A percentile compares a stretch with the other conserved stretches of the same genome.
Conservation (phyloP, 2,329 filamentous ascomycete species). For the Cordyceps sp. region DNA sequence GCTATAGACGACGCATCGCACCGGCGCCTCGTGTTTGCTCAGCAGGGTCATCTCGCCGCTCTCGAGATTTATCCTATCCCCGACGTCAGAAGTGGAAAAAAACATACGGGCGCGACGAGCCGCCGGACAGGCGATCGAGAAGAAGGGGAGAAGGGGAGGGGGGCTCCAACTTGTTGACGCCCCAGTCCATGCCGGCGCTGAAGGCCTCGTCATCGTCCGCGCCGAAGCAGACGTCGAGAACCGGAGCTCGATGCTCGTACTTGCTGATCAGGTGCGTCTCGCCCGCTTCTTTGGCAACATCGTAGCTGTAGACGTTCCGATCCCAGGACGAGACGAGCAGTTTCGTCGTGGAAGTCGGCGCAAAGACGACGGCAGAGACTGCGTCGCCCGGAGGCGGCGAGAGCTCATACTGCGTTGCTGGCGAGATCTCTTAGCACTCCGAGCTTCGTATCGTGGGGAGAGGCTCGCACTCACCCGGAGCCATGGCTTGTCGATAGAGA, state of each 20-base stretch:
- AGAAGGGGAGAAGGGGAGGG: background rate
- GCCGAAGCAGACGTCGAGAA: slow-evolving; percentile 86
- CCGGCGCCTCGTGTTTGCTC: slow-evolving; percentile 63
- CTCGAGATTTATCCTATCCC: slow-evolving; percentile 44
- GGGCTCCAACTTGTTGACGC: slow-evolving; percentile 49
- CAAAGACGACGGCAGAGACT: slow-evolving; percentile 75
- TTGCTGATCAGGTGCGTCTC: slow-evolving; percentile 44
- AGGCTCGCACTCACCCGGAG: slow-evolving; percentile 18
- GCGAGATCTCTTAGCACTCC: background rate
- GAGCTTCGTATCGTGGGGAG: no score
- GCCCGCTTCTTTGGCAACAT: slow-evolving; percentile 43
- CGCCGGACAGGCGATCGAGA: no score
- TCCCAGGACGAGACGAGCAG: slow-evolving; percentile 95
- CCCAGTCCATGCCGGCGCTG: slow-evolving; percentile 72
- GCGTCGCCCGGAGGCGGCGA: slow-evolving; percentile 70
- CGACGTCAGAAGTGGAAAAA: slow-evolving; percentile 1
- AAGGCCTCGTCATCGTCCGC: slow-evolving; percentile 69
- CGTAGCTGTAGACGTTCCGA: slow-evolving; percentile 79
- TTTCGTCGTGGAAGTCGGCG: slow-evolving; percentile 54
- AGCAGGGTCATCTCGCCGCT: slow-evolving; percentile 58
- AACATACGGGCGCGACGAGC: no score
- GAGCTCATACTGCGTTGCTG: slow-evolving; percentile 61
- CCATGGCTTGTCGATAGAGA: slow-evolving; percentile 16
- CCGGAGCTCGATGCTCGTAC: slow-evolving; percentile 67
- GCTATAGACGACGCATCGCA: slow-evolving; percentile 73